Evolutionary conservation across 768 basidiomycete species (phyloP), one percentile per base, ranked within the genome.

Genomic region (Leccinum subtestaceum): DNA sequence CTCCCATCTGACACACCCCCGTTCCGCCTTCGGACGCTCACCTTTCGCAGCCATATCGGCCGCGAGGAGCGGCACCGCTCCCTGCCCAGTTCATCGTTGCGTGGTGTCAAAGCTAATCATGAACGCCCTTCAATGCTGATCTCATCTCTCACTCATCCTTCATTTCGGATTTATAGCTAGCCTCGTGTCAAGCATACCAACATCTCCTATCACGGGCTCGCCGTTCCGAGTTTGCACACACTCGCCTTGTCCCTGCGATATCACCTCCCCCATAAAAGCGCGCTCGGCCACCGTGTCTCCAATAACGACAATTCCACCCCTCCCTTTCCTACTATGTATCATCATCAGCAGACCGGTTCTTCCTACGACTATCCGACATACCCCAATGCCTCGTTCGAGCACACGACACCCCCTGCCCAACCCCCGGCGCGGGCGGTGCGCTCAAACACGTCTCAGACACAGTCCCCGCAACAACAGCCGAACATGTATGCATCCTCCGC

Each of bases 311-410:
- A 43, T 43, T 47, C 60, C 63, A 81, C 80, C 81, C 76, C 82
- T 38, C 74, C 82, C 46, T 81, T 83, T 5, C 48, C 75, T 78
- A 54, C 77, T 66, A 75, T 84, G 70, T 87, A 87, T 69, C 77
- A 78, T 55, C 73, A 78, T 59, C 75, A 80, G 54, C 78, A 76
- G 19, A 76, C 76, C 34, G 69, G 74, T 38, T 75, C 75, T 56
- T 64, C 76, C 58, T 87, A 88, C 68, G 81, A 81, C 62, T 85
- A 84, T 68, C 51, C 79, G 31, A 70, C 77, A 56, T 80, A 82
- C 59, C 72, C 68, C 27, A 63, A 67, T 29, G 59, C 73, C 8
- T 62, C 72, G 4, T 72, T 64, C 51, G 70, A 69, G 47, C 60
- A 60, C 10, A 50, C 65, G 5, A 67, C 67, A 50, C 68, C 69